phyloP scores from a whole-genome alignment of 1,139 yeast species.

The Magnusiomyces tetraspermus region DNA sequence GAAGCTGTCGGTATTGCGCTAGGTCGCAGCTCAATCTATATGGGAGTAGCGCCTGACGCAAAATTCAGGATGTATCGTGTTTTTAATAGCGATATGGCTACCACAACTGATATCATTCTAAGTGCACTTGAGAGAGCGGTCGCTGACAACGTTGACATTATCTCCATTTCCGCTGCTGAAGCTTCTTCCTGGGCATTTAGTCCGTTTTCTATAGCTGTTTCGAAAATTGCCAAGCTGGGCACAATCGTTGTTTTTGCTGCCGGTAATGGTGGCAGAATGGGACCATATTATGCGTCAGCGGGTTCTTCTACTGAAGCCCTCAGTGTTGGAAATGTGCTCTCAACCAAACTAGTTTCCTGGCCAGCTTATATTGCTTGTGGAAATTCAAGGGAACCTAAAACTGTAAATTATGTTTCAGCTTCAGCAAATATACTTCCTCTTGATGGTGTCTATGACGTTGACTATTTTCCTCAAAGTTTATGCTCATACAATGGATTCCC shows the following conservation, averaged over 20 bases:
- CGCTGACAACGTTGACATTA: constrained; percentile 19
- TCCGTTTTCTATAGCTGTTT: constrained; percentile 2
- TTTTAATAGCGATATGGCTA: constrained; percentile 14
- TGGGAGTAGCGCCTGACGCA: constrained; percentile 41
- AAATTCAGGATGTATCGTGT: constrained; percentile 18
- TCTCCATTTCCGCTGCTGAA: constrained; percentile 17
- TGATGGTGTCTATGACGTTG: constrained; percentile 6
- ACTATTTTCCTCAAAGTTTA: background rate
- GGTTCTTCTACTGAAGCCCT: constrained; percentile 2
- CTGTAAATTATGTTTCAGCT: constrained; percentile 6
- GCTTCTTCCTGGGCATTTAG: background rate
- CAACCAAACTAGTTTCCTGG: constrained; percentile 9
- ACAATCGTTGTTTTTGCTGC: constrained; percentile 8
- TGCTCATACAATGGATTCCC: background rate
- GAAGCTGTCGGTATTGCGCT: constrained; percentile 53
- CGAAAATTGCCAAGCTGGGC: constrained; percentile 5
- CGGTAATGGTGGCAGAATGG: constrained; percentile 12
- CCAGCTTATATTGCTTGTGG: constrained; percentile 6
- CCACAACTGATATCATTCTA: constrained; percentile 16
- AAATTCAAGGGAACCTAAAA: constrained; percentile 1
- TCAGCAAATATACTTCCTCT: constrained; percentile 8
- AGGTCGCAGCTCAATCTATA: constrained; percentile 35
- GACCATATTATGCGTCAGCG: constrained; percentile 6
- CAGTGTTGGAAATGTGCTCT: constrained; percentile 8
- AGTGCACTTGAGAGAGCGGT: constrained; percentile 17